A percentile compares a stretch with the other conserved stretches of the same genome.
These are phyloP conservation scores for Lentinula novae-zelandiae DNA, from an alignment of 1,284 basidiomycete species.

Conservation along the genomic window DNA sequence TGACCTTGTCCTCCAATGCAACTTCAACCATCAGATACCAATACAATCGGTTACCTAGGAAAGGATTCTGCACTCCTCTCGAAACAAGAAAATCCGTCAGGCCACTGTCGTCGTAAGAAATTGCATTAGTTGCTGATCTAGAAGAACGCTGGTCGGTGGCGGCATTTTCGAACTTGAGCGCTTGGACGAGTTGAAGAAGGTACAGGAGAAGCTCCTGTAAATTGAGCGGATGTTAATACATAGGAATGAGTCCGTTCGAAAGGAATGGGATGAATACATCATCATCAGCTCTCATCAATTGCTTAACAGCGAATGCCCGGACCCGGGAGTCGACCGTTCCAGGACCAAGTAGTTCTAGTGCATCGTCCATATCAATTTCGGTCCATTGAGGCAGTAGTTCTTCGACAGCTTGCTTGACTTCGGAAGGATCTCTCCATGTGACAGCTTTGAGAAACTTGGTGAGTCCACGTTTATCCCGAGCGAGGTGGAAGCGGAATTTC, in stretches of 20 bases:
- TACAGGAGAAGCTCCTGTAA: constrained; percentile 87
- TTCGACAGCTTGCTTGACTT: constrained; percentile 97
- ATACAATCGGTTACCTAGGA: constrained; percentile 89
- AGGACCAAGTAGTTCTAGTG: constrained; percentile 91
- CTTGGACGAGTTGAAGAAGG: constrained; percentile 94
- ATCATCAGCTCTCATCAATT: constrained; percentile 89
- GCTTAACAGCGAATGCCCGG: constrained; percentile 89
- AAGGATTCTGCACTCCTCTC: constrained; percentile 77
- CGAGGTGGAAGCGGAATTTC: constrained; percentile 98
- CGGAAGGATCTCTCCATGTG: constrained; percentile 93
- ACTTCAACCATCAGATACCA: constrained; percentile 99
- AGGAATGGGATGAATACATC: constrained; percentile 57
- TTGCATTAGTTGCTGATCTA: constrained; percentile 62
- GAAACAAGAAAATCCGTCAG: constrained; percentile 89
- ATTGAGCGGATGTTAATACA: background rate
- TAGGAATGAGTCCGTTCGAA: background rate
- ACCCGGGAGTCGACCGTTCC: constrained; percentile 90
- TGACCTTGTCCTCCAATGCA: constrained; percentile 70
- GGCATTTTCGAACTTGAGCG: constrained; percentile 89
- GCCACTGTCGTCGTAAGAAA: constrained; percentile 81
- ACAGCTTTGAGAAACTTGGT: constrained; percentile 99
- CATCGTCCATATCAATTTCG: constrained; percentile 95
- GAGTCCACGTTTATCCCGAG: constrained; percentile 84
- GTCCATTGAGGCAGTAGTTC: constrained; percentile 96
- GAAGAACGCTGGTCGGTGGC: constrained; percentile 69